Conservation (phyloP, 129 eudicot species). For the Saussurea involucrata region DNA sequence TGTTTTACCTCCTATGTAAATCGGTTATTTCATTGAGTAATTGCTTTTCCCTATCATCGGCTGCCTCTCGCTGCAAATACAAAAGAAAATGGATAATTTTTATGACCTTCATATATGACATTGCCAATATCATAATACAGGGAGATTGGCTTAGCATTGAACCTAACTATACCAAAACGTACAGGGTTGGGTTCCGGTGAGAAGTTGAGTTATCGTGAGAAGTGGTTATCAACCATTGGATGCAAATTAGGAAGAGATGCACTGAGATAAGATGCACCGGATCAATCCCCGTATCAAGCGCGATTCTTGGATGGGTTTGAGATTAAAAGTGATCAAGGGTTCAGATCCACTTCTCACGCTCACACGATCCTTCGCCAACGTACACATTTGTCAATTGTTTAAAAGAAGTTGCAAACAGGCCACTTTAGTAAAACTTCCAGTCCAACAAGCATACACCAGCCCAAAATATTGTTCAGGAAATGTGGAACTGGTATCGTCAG, state of each 20-base stretch:
- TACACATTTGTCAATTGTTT: neutral
- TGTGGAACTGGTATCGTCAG: neutral
- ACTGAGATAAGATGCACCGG: too few species aligned
- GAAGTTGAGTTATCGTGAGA: too few species aligned
- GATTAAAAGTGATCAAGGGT: too few species aligned
- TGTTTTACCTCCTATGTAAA: conserved; percentile 64
- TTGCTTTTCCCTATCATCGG: conserved; percentile 71
- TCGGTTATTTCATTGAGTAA: conserved; percentile 66
- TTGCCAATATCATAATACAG: neutral
- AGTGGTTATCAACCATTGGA: too few species aligned
- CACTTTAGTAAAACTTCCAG: neutral
- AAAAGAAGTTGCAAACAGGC: neutral
- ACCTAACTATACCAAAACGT: neutral
- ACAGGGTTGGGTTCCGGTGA: too few species aligned
- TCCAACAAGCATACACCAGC: neutral
- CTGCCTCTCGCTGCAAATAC: conserved; percentile 54
- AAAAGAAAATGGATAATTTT: neutral
- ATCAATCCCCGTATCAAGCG: too few species aligned
- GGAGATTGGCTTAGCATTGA: neutral
- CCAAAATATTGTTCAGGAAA: neutral
- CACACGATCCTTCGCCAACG: too few species aligned
- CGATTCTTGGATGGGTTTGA: too few species aligned
- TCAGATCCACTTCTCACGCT: too few species aligned
- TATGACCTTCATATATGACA: neutral
- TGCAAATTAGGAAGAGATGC: too few species aligned